phyloP scores from a whole-genome alignment of 371 early-diverging fungal genomes.

The Batkoa obscura region DNA sequence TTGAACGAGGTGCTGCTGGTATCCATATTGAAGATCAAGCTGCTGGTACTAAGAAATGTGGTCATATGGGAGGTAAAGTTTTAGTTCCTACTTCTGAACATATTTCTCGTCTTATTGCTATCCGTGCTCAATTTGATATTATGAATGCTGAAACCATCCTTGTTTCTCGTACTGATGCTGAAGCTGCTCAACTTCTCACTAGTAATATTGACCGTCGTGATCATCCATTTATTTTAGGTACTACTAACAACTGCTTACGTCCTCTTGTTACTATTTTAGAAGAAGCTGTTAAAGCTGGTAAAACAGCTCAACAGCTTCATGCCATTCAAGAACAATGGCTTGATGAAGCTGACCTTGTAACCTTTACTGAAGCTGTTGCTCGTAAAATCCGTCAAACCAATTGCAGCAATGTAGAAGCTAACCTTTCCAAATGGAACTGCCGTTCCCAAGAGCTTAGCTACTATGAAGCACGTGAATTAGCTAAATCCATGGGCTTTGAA shows the following conservation, averaged over 20 bases:
- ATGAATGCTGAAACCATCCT: conserved; percentile 92
- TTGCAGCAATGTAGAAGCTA: conserved; percentile 17
- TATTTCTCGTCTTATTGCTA: conserved; percentile 90
- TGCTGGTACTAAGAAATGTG: conserved; percentile 94
- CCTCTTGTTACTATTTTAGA: conserved; percentile 64
- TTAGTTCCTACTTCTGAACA: conserved; percentile 92
- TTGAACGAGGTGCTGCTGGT: conserved; percentile 80
- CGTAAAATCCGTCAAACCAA: conserved; percentile 43
- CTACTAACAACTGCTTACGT: conserved; percentile 55
- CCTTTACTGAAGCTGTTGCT: conserved; percentile 64
- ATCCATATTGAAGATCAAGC: conserved; percentile 91
- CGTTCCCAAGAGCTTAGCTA: conserved; percentile 48
- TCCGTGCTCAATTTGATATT: conserved; percentile 93
- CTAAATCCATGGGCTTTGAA: conserved; percentile 61
- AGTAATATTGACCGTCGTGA: conserved; percentile 93
- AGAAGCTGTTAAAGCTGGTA: conserved; percentile 57
- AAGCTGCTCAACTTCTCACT: conserved; percentile 90
- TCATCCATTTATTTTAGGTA: conserved; percentile 87
- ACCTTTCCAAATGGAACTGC: conserved; percentile 9
- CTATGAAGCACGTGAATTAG: conserved; percentile 59
- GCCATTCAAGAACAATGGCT: conserved; percentile 82
- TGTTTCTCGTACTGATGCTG: conserved; percentile 93
- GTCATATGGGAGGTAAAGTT: conserved; percentile 98
- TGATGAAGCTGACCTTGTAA: conserved; percentile 58
- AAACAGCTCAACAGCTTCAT: conserved; percentile 52